A percentile compares a stretch with the other conserved stretches of the same genome.
Evolutionary conservation across 208 protist genomes (phyloP).

Genomic region (Acanthamoeba lenticulata): DNA sequence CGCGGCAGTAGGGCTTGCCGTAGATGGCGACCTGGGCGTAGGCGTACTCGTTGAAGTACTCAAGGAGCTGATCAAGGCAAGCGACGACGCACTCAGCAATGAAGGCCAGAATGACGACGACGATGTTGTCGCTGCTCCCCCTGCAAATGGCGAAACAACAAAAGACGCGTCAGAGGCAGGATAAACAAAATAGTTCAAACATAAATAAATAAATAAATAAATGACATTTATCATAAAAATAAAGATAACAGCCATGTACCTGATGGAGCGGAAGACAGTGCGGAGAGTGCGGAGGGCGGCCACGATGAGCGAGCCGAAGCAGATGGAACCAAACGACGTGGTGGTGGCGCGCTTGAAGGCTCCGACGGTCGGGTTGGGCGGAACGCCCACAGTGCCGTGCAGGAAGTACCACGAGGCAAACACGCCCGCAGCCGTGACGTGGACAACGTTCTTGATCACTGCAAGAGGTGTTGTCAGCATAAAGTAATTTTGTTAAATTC

Average conservation of each 20-base stretch:
- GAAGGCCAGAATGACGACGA: conserved; percentile 66
- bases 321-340: conserved; percentile 81
- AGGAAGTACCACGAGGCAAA: conserved; percentile 80
- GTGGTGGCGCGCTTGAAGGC: conserved; percentile 75
- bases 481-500: background rate
- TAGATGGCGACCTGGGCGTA: conserved; percentile 77
- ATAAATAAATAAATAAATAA: too few species aligned
- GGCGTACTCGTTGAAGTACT: conserved; percentile 78
- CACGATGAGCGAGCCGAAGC: conserved; percentile 77
- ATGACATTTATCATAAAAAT: too few species aligned
- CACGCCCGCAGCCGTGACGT: conserved; percentile 69
- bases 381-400: conserved; percentile 68
- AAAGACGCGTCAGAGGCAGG: background rate
- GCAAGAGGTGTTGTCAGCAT: background rate
- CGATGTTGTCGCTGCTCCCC: conserved; percentile 56
- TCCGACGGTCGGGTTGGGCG: conserved; percentile 69
- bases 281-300: conserved; percentile 73
- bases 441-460: conserved; percentile 81
- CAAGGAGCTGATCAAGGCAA: conserved; percentile 58
- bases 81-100: conserved; percentile 69
- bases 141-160: background rate
- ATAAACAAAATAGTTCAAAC: too few species aligned
- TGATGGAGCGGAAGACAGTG: conserved; percentile 45
- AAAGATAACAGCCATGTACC: background rate
- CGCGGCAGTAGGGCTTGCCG: conserved; percentile 71